Conservation (phyloP, 306 rosid species). For the Carpinus fangiana region DNA sequence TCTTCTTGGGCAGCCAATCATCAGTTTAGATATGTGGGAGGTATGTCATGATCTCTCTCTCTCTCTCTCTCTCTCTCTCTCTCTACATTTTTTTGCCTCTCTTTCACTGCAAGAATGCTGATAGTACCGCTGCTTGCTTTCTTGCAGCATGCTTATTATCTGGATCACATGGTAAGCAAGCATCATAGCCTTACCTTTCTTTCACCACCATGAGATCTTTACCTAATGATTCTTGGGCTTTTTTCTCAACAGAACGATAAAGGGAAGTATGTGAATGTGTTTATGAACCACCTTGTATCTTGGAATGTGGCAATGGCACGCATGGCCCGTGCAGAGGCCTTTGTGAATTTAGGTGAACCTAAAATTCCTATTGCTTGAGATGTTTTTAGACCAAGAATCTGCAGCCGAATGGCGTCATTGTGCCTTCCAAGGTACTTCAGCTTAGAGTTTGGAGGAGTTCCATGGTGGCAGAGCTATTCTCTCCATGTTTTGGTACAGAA, state of each 20-base stretch:
- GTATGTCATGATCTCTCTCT: slow-evolving; percentile 43
- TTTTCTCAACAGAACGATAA: slow-evolving; percentile 72
- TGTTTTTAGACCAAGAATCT: background rate
- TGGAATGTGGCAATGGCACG: slow-evolving; percentile 77
- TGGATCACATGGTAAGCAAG: slow-evolving; percentile 80
- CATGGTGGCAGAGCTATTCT: background rate
- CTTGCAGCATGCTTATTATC: slow-evolving; percentile 90
- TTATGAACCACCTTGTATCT: slow-evolving; percentile 83
- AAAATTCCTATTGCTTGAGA: slow-evolving; percentile 72
- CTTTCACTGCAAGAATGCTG: slow-evolving; percentile 28
- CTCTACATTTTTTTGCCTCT: background rate
- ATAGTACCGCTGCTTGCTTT: slow-evolving; percentile 25
- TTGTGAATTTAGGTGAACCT: slow-evolving; percentile 89
- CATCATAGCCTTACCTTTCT: slow-evolving; percentile 4
- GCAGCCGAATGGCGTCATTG: background rate
- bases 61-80: slow-evolving; percentile 18
- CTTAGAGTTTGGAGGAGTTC: background rate
- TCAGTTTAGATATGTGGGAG: slow-evolving; percentile 98
- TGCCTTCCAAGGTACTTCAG: background rate
- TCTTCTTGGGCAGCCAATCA: slow-evolving; percentile 74
- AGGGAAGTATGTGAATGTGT: slow-evolving; percentile 68
- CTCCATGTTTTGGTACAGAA: too few species aligned
- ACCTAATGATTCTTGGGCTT: slow-evolving; percentile 17
- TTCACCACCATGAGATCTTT: slow-evolving; percentile 9
- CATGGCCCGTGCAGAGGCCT: slow-evolving; percentile 66